These are phyloP conservation scores for Coelastrella sp. DNA, from an alignment of 139 green algal species.

Conservation along the genomic window DNA sequence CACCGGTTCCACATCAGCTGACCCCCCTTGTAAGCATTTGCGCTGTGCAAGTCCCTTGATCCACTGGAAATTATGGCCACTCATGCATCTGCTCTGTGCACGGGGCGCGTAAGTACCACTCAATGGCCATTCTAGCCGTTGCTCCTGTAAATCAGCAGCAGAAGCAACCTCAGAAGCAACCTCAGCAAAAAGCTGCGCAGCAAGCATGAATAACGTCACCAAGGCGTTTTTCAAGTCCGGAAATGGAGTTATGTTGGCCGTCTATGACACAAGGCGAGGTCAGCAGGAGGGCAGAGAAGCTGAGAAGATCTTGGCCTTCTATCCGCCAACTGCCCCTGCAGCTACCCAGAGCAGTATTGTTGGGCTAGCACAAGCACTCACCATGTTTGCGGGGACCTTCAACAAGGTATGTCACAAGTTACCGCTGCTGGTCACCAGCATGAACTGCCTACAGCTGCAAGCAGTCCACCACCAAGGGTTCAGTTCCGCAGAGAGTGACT, in stretches of 20 bases:
- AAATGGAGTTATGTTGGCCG: conserved; percentile 1
- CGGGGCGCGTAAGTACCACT: background rate
- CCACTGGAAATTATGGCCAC: too few species aligned
- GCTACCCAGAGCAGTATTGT: conserved; percentile 46
- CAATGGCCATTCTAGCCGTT: background rate
- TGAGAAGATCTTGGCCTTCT: conserved; percentile 49
- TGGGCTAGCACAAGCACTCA: conserved; percentile 46
- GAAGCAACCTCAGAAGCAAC: background rate
- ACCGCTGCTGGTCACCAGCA: background rate
- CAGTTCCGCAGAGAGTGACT: too few species aligned
- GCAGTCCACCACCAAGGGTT: background rate
- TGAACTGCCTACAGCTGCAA: background rate
- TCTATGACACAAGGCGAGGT: conserved; percentile 40
- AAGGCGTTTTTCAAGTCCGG: conserved; percentile 23
- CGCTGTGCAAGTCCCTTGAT: too few species aligned
- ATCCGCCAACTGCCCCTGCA: background rate
- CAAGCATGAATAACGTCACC: conserved; percentile 1
- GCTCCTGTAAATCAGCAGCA: background rate
- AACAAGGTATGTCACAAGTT: conserved; percentile 29
- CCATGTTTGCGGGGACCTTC: conserved; percentile 49
- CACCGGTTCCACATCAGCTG: too few species aligned
- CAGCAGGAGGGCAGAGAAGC: conserved; percentile 41
- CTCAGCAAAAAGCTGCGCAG: background rate
- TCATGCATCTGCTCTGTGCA: background rate
- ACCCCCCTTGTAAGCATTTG: too few species aligned